Evolutionary conservation across 2,329 filamentous ascomycete genomes (phyloP).

Genomic region (Paecilomyces fulvus): DNA sequence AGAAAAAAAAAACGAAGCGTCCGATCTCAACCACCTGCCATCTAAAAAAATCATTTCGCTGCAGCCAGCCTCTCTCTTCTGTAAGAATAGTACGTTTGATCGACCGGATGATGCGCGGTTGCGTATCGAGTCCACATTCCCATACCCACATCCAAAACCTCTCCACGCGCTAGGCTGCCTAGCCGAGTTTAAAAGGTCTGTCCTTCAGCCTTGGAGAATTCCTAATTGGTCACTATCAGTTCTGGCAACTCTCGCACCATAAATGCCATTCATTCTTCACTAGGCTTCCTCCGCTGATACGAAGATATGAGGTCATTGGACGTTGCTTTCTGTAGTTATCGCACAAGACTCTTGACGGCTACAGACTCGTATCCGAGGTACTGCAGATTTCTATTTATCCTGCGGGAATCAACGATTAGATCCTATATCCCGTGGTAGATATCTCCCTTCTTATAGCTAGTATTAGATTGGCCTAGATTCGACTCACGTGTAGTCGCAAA

Average conservation of each 20-base stretch:
- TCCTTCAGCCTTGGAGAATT: not conserved
- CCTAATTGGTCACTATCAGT: not conserved
- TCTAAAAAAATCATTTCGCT: not conserved
- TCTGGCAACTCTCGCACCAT: not conserved
- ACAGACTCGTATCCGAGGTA: no score
- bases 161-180: not conserved
- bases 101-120: not conserved
- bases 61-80: not conserved
- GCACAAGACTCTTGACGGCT: no score
- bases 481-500: no score
- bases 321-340: not conserved
- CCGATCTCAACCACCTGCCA: not conserved
- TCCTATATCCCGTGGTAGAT: no score
- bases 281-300: not conserved
- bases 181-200: not conserved
- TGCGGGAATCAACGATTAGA: no score
- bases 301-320: not conserved
- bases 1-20: not conserved
- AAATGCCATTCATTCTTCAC: not conserved
- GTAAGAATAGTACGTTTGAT: not conserved
- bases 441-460: no score
- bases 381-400: no score
- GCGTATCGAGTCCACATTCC: not conserved
- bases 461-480: no score
- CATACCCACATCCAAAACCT: not conserved